Conservation (phyloP, 805 yeast species). For the Lachancea kluyveri region DNA sequence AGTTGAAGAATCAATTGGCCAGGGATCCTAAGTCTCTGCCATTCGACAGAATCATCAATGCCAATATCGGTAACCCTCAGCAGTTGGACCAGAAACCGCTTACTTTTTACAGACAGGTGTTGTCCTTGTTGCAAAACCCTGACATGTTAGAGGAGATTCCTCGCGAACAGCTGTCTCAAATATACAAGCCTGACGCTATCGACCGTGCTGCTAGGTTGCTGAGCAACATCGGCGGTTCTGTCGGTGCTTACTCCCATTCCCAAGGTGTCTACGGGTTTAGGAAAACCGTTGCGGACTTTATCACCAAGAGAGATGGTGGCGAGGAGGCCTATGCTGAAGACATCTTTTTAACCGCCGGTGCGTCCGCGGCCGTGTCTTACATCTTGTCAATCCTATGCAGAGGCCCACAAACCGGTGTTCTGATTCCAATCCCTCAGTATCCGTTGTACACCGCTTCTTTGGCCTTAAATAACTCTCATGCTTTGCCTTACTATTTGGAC, state of each 20-base stretch:
- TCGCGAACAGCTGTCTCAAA: slow-evolving; percentile 10
- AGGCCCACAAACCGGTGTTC: slow-evolving; percentile 65
- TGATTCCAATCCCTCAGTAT: slow-evolving; percentile 97
- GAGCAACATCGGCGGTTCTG: slow-evolving; percentile 58
- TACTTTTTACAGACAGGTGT: slow-evolving; percentile 90
- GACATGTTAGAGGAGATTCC: slow-evolving; percentile 38
- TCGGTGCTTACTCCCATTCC: slow-evolving; percentile 93
- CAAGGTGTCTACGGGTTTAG: slow-evolving; percentile 78
- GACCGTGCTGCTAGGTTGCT: slow-evolving; percentile 62
- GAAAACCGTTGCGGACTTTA: slow-evolving; percentile 74
- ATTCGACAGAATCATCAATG: slow-evolving; percentile 70
- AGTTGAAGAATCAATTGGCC: slow-evolving; percentile 52
- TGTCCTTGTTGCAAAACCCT: slow-evolving; percentile 84
- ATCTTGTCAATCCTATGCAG: slow-evolving; percentile 63
- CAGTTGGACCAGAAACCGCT: slow-evolving; percentile 91
- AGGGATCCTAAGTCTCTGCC: slow-evolving; percentile 60
- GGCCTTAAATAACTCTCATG: slow-evolving; percentile 73
- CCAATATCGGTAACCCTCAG: slow-evolving; percentile 98
- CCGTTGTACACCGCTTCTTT: slow-evolving; percentile 95
- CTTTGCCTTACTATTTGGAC: slow-evolving; percentile 80
- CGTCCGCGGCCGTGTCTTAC: slow-evolving; percentile 87
- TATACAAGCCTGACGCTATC: slow-evolving; percentile 61
- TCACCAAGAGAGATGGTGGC: slow-evolving; percentile 74
- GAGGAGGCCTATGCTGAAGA: slow-evolving; percentile 58
- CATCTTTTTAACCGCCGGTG: slow-evolving; percentile 87